Conservation (phyloP, 169 alveolate genomes). For the Babesia bigemina region DNA sequence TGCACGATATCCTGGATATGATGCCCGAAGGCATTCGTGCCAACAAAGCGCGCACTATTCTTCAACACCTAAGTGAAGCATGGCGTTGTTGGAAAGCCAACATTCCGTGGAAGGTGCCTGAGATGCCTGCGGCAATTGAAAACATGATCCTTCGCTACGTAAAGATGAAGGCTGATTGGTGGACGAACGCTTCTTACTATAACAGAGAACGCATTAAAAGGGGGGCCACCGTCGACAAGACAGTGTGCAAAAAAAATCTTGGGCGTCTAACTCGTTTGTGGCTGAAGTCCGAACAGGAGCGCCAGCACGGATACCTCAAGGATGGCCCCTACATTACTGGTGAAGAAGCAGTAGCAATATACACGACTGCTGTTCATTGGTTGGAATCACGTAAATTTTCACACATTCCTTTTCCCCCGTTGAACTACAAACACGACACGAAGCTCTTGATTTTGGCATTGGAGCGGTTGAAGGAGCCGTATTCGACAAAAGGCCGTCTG, state of each 20-base stretch:
- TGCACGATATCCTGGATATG: conserved; percentile 99
- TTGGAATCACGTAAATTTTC: conserved; percentile 96
- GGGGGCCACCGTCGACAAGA: conserved; percentile 99
- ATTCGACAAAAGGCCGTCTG: conserved; percentile 93
- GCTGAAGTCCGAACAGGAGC: conserved; percentile 97
- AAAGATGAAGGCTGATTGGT: conserved; percentile 99
- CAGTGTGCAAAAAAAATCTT: conserved; percentile 98
- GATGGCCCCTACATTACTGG: conserved; percentile 98
- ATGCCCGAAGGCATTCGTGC: conserved; percentile 99
- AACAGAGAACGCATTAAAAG: conserved; percentile 99
- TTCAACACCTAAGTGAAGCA: conserved; percentile 99
- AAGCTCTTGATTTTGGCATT: conserved; percentile 96
- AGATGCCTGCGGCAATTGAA: conserved; percentile 99
- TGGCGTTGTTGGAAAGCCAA: conserved; percentile 99
- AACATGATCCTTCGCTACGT: conserved; percentile 97
- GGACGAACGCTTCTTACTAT: conserved; percentile 99
- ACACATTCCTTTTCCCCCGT: conserved; percentile 99
- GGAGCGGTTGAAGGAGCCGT: conserved; percentile 98
- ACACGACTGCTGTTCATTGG: conserved; percentile 99
- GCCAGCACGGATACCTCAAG: conserved; percentile 98
- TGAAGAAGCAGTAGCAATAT: conserved; percentile 99
- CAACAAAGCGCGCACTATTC: conserved; percentile 96
- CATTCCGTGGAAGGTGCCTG: conserved; percentile 99
- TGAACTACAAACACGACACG: conserved; percentile 99
- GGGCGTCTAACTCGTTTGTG: conserved; percentile 99